These are phyloP conservation scores for Trichomonas tenax DNA, from an alignment of 208 protist species.

Conservation along the genomic window DNA sequence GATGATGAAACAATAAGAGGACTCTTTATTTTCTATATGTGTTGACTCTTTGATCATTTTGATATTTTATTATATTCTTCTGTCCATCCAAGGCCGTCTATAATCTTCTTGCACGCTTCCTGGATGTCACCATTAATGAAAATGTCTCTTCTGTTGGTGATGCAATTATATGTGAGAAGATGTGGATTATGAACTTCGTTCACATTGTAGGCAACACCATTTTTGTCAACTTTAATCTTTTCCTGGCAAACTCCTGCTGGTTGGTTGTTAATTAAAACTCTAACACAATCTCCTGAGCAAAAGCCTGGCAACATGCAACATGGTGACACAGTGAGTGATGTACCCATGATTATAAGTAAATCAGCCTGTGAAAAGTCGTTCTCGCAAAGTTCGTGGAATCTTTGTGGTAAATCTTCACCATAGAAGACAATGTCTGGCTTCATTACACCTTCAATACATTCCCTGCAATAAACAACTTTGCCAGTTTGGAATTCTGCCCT, in stretches of 20 bases:
- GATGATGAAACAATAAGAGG: too few relatives aligned
- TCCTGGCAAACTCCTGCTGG: neutral
- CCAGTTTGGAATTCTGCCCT: neutral
- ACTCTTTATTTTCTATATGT: too few relatives aligned
- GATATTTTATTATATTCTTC: too few relatives aligned
- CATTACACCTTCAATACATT: constrained; percentile 52
- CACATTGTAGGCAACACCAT: too few relatives aligned
- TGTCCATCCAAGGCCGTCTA: too few relatives aligned
- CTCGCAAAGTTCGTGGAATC: constrained; percentile 50
- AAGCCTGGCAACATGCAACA: constrained; percentile 49
- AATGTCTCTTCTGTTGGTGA: too few relatives aligned
- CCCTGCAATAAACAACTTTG: neutral
- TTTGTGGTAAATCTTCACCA: constrained; percentile 66
- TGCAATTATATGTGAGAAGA: too few relatives aligned
- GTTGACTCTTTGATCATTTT: too few relatives aligned
- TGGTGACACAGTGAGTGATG: constrained; percentile 72
- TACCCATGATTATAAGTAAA: constrained; percentile 74
- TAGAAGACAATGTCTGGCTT: constrained; percentile 90
- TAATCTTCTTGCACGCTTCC: too few relatives aligned
- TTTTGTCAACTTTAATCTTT: too few relatives aligned
- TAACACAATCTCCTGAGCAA: neutral
- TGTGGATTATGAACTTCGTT: too few relatives aligned
- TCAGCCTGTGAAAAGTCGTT: constrained; percentile 44
- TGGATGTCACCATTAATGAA: too few relatives aligned
- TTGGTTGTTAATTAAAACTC: neutral